Conservation (phyloP, 208 protist genomes). For the Acanthamoeba royreba region DNA sequence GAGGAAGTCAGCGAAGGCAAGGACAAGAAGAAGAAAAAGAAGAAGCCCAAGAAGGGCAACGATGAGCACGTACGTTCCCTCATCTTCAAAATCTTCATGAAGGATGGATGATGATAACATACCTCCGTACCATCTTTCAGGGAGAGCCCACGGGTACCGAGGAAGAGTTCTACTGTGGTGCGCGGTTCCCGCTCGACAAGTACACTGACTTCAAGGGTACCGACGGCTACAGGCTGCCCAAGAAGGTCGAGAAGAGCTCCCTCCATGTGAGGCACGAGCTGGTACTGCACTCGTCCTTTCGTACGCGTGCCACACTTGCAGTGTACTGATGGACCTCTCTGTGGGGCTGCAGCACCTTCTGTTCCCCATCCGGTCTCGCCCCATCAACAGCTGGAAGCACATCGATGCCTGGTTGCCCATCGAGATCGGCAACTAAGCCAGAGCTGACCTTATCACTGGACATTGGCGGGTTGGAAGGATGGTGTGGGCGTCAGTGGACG, state of each 20-base stretch:
- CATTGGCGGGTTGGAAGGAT: no score
- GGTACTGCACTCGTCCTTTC: not conserved
- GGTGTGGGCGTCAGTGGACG: no score
- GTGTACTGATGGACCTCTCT: no score
- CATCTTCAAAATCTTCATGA: not conserved
- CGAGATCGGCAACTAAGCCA: not conserved
- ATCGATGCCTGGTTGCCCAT: not conserved
- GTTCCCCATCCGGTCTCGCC: not conserved
- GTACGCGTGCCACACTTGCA: no score
- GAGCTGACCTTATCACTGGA: no score
- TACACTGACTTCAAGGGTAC: slow-evolving; percentile 15
- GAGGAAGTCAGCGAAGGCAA: not conserved
- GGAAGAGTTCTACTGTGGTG: not conserved
- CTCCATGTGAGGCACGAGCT: not conserved
- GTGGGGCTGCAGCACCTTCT: not conserved
- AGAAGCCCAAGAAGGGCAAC: slow-evolving; percentile 7
- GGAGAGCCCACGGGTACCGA: not conserved
- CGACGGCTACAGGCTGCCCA: not conserved
- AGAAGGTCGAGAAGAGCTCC: not conserved
- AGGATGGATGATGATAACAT: not conserved
- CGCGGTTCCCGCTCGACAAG: not conserved
- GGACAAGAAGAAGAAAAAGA: not conserved
- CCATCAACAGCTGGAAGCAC: slow-evolving; percentile 18
- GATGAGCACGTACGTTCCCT: not conserved
- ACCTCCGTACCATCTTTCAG: not conserved